A percentile compares a stretch with the other conserved stretches of the same genome.
These are phyloP conservation scores for Glebionis coronaria DNA, from an alignment of 129 eudicot species.

Conservation along the genomic window DNA sequence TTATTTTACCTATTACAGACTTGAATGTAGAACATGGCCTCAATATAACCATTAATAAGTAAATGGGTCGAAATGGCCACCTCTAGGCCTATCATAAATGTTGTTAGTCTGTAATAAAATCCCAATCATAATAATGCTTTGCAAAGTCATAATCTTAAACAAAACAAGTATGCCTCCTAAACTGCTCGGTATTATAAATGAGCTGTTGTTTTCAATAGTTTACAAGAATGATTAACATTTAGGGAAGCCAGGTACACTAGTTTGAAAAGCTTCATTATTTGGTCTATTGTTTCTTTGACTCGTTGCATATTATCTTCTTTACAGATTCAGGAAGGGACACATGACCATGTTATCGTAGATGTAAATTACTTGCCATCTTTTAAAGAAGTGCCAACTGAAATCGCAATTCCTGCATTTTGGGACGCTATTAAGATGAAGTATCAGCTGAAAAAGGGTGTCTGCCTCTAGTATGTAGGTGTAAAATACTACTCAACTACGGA, in stretches of 20 bases:
- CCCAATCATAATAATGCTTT: neutral
- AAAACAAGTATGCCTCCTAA: no score
- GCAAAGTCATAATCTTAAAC: neutral
- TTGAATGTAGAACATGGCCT: no score
- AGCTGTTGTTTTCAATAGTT: no score
- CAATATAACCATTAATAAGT: no score
- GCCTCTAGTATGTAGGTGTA: neutral
- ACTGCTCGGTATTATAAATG: no score
- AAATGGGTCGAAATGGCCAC: no score
- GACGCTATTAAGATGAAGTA: constrained; percentile 71
- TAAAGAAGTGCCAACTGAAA: constrained; percentile 82
- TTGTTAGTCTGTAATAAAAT: neutral
- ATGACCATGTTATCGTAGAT: constrained; percentile 94
- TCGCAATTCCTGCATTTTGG: constrained; percentile 93
- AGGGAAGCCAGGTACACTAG: neutral
- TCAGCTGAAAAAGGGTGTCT: constrained; percentile 22
- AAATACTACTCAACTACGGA: constrained; percentile 2
- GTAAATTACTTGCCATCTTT: constrained; percentile 94
- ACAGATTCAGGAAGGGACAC: constrained; percentile 83
- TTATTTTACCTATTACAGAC: no score
- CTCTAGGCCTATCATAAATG: no score
- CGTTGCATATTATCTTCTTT: constrained; percentile 1
- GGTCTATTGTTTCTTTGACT: neutral
- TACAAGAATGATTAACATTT: neutral
- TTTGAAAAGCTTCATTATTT: neutral